These are phyloP conservation scores for Aspergillus hancockii DNA, from an alignment of 495 filamentous ascomycete species.

Conservation along the genomic window DNA sequence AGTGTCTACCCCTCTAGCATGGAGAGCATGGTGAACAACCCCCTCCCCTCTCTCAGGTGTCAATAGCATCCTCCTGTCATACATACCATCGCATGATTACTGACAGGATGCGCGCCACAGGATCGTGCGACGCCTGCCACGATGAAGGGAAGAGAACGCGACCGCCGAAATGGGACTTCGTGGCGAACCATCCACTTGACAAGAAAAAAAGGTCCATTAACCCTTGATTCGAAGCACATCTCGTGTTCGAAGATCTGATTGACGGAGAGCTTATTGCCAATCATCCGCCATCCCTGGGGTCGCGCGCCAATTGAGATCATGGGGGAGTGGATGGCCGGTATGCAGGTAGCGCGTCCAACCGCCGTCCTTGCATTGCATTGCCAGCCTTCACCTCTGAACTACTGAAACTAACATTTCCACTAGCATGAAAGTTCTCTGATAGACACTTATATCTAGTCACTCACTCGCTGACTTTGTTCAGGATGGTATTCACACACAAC, in stretches of 20 bases:
- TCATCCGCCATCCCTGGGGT: constrained; percentile 16
- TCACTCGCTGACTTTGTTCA: neutral
- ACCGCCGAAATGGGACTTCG: constrained; percentile 7
- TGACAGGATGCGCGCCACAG: neutral
- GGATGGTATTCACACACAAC: neutral
- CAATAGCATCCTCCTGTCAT: neutral
- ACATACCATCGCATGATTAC: neutral
- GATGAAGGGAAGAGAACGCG: constrained; percentile 3
- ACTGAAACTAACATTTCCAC: neutral
- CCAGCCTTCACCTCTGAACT: neutral
- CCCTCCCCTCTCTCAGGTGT: neutral
- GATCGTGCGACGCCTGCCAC: neutral
- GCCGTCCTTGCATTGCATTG: constrained; percentile 21
- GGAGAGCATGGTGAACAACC: neutral
- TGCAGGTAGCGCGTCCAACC: constrained; percentile 22
- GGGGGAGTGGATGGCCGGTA: constrained; percentile 12
- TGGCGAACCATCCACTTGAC: constrained; percentile 6
- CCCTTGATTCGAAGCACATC: constrained; percentile 1
- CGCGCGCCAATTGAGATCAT: constrained; percentile 16
- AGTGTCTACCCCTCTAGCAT: neutral
- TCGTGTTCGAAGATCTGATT: constrained; percentile 15
- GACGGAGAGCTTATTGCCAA: constrained; percentile 18
- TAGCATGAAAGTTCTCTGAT: neutral
- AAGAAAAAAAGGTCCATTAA: neutral
- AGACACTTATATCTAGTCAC: neutral